Evolutionary conservation across 2,329 filamentous ascomycete genomes (phyloP), one percentile per base, ranked within the genome.

Genomic region (Blumeria graminis): DNA sequence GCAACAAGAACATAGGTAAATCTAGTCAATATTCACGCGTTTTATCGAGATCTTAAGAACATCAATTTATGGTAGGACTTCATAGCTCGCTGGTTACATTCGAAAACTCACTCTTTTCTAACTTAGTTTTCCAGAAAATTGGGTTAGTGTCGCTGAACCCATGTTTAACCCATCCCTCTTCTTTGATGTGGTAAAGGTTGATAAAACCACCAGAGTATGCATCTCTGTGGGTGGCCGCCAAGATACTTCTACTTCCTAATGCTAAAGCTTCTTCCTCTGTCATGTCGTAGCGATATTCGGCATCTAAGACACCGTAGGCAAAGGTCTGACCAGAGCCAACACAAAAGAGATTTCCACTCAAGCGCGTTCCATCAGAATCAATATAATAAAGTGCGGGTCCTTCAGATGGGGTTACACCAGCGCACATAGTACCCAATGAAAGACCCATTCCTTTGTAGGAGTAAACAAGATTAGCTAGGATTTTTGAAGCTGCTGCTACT

Each of bases 401-500:
- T 75, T 96, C 90, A 71, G 90, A 84, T 63, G 86, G 84, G 61
- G 92, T 92, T 62, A 98, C 92, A 66, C 92, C 92, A 38, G 92
- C 90, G 71, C 92, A 94, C 92, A 98, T 98, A 67, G 92, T 98
- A 64, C 92, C 92, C 92, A 98, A 98, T 69, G 86, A 94, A 65
- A 98, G 74, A 39, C 92, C 92, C 86, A 94, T 94, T 67, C 89
- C 89, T 75, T 98, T 98, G 81, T 98, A 98, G 65, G 82, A 82
- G 77, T 96, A 98, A 66, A 95, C 89, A 63, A 98, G 76, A 75
- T 98, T 98, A 68, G 92, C 87, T 64, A 98, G 85, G 69, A 98
- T 95, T 78, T 98, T 98, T 68, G 85, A 93, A 56, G 92, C 92
- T 51, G 92, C 92, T 50, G 92, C 90, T 61, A 98, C 92, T 59